These are phyloP conservation scores for Tuber brumale DNA, from an alignment of 495 filamentous ascomycete species.

Conservation along the genomic window DNA sequence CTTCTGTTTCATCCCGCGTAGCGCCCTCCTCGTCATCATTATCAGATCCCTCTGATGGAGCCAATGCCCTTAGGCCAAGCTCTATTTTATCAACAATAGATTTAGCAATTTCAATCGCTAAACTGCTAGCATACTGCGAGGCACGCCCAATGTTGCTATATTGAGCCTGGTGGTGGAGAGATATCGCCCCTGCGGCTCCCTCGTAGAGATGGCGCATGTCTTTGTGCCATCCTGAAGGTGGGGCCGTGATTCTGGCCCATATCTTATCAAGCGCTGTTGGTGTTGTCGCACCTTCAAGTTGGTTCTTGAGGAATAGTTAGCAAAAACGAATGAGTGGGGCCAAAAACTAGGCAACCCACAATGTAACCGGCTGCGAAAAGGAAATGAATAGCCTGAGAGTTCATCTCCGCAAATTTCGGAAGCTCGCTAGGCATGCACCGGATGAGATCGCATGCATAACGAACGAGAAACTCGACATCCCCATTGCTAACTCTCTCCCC, in stretches of 20 bases:
- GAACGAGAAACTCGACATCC: constrained; percentile 39
- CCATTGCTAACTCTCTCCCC: constrained; percentile 27
- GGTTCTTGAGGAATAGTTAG: constrained; percentile 33
- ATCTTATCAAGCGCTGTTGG: constrained; percentile 31
- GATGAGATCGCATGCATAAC: constrained; percentile 41
- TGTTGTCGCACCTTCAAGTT: constrained; percentile 37
- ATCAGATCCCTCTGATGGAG: neutral
- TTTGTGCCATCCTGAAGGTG: constrained; percentile 39
- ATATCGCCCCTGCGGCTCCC: constrained; percentile 31
- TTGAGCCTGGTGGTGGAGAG: constrained; percentile 37
- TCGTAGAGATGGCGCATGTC: constrained; percentile 39
- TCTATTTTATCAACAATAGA: constrained; percentile 36
- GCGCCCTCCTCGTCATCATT: neutral
- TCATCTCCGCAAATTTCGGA: constrained; percentile 33
- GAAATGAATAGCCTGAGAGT: constrained; percentile 39
- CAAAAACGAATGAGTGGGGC: neutral
- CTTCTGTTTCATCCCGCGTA: neutral
- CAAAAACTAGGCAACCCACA: constrained; percentile 24
- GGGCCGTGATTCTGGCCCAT: constrained; percentile 34
- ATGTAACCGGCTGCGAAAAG: constrained; percentile 41
- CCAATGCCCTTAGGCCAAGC: constrained; percentile 25
- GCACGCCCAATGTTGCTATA: constrained; percentile 27
- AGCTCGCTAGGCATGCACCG: constrained; percentile 36
- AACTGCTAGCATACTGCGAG: constrained; percentile 33
- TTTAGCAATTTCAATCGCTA: constrained; percentile 32